A percentile compares a stretch with the other conserved stretches of the same genome.
Conservation (phyloP, 2,329 filamentous ascomycete genomes). For the Talaromyces sp. region DNA sequence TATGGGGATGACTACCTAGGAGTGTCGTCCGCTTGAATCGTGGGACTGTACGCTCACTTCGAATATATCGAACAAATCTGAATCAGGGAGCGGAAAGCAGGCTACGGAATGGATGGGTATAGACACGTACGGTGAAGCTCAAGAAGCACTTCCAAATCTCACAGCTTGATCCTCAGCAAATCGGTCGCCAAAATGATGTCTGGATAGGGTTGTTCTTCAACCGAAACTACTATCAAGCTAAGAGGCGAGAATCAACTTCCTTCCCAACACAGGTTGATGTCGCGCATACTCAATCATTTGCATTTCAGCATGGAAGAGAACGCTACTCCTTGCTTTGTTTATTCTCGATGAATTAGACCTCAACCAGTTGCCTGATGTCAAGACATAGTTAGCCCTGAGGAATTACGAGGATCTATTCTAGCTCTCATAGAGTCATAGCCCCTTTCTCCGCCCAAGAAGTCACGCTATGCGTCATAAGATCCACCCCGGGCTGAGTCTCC, state of each 20-base stretch:
- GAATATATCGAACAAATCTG: too few relatives aligned
- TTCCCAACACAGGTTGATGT: too few relatives aligned
- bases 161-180: too few relatives aligned
- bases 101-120: neutral
- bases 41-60: neutral
- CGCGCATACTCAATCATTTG: too few relatives aligned
- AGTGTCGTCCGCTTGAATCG: neutral
- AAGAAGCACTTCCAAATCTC: neutral
- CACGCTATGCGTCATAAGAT: conserved; percentile 7
- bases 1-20: too few relatives aligned
- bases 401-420: neutral
- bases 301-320: too few relatives aligned
- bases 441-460: neutral
- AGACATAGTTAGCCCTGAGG: neutral
- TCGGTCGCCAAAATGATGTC: too few relatives aligned
- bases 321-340: too few relatives aligned
- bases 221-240: too few relatives aligned
- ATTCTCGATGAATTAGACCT: neutral
- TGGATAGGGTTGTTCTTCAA: too few relatives aligned
- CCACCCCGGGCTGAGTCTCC: neutral
- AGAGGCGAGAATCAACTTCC: too few relatives aligned
- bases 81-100: neutral
- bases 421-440: neutral
- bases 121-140: neutral
- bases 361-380: too few relatives aligned